Evolutionary conservation across 352 stramenopile species (phyloP), one percentile per base, ranked within the genome.

Genomic region (Halophytophthora batemanensis): DNA sequence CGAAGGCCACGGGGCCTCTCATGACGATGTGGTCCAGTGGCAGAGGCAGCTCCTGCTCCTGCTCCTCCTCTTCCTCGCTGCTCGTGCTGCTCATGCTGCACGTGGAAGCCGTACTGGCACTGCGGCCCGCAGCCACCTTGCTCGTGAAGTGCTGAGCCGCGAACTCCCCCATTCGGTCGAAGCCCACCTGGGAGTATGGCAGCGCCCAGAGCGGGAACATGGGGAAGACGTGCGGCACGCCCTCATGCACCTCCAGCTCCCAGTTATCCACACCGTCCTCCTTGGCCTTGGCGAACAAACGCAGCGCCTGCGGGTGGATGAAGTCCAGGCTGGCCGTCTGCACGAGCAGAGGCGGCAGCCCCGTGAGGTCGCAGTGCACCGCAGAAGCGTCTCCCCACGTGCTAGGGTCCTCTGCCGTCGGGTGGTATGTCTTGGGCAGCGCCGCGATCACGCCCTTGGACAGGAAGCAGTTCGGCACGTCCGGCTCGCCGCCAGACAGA

Each of bases 231-330:
- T 82, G 69, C 23, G 58, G 43, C 49, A 82, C 43, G 15, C 61
- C 56, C 17, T 65, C 48, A n/a, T 70, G 61, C 28, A 71, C 50
- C 36, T 78, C 61, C 11, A 81, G 23, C 48, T 77, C 56, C 65
- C 65, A 74, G 34, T 72, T 53, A 13, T 14, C 40, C 2, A 63
- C 51, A 5, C 64, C 67, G 41, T 76, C 64, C 43, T 50, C 41
- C 39, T 68, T 49, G 10, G 63, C 66, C 14, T 61, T 69, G 19
- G 62, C 42, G 2, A 42, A 31, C 1, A 78, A 57, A 6, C 23
- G 35, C 12, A 65, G 14, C 3, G 61, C 61, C 19, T 76, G 43
- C 49, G 62, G 39, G 40, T 63, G 64, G 3, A 83, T 35, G 19
- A 55, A 65, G 31, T 83, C 72, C 10, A 66, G 28, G 3, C 42